Conservation (phyloP, 2,329 filamentous ascomycete species). For the Botrytis paeoniae region DNA sequence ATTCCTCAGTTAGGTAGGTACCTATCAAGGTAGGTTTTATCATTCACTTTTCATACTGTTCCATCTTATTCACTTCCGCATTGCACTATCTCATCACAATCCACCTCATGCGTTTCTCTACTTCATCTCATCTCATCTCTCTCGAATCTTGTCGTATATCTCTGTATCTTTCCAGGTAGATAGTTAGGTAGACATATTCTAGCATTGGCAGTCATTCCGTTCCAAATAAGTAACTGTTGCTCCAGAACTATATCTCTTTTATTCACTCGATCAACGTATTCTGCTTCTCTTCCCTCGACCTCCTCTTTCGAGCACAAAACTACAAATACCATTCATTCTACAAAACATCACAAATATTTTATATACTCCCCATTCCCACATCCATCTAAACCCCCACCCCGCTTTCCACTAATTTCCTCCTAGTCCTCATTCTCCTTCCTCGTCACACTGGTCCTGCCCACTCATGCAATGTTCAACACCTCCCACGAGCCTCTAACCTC, state of each 20-base stretch:
- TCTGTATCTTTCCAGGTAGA: not conserved
- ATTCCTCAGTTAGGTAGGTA: not conserved
- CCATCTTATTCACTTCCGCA: not conserved
- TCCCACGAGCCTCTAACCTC: not conserved
- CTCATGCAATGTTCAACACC: not conserved
- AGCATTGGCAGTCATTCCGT: not conserved
- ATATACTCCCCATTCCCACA: not conserved
- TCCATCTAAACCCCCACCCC: too few relatives aligned
- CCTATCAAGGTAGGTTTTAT: not conserved
- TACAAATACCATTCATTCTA: too few relatives aligned
- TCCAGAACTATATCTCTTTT: not conserved
- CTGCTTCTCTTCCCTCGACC: not conserved
- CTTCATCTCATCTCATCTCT: not conserved
- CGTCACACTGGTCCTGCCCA: not conserved
- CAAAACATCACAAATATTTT: not conserved
- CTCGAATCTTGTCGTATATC: not conserved
- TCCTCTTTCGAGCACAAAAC: not conserved
- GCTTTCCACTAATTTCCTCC: not conserved
- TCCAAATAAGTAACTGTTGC: not conserved
- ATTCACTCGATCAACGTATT: not conserved
- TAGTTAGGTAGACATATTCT: too few relatives aligned
- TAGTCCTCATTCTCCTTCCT: not conserved
- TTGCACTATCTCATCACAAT: not conserved
- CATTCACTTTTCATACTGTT: too few relatives aligned
- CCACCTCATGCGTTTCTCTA: not conserved